Conservation (phyloP, 768 basidiomycete species). For the Xerocomellus chrysenteron region DNA sequence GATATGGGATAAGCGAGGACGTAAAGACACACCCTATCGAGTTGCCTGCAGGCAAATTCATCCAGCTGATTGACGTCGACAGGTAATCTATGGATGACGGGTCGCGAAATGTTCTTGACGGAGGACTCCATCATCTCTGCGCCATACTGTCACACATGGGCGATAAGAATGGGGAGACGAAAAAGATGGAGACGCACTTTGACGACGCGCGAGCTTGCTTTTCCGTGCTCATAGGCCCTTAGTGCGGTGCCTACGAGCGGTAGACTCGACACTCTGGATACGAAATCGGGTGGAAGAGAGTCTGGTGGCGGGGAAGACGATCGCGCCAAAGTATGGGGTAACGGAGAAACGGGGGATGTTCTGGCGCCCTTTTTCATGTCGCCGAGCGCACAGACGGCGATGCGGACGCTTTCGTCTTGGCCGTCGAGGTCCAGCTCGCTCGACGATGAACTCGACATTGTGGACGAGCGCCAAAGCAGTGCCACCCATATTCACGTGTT, state of each 20-base stretch:
- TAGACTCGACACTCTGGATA: conserved; percentile 61
- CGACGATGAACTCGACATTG: conserved; percentile 16
- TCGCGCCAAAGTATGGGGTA: background rate
- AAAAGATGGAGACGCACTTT: conserved; percentile 50
- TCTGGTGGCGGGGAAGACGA: conserved; percentile 12
- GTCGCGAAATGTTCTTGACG: conserved; percentile 75
- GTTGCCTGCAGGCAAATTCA: conserved; percentile 85
- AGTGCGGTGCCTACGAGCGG: conserved; percentile 75
- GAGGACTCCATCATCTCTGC: conserved; percentile 86
- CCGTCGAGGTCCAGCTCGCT: conserved; percentile 37
- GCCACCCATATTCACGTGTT: conserved; percentile 27
- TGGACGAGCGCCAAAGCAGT: background rate
- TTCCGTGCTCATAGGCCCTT: conserved; percentile 76
- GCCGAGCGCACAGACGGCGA: conserved; percentile 73
- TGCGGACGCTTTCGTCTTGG: conserved; percentile 75
- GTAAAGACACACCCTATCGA: conserved; percentile 63
- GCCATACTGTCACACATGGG: conserved; percentile 58
- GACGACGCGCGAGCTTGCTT: conserved; percentile 80
- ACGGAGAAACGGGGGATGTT: background rate
- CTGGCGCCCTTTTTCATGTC: conserved; percentile 64
- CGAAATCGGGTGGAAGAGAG: conserved; percentile 32
- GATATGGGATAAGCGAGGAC: background rate
- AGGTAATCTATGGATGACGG: conserved; percentile 77
- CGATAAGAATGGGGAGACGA: conserved; percentile 9
- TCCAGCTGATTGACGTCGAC: conserved; percentile 74